Percentiles rank a stretch among this genome's conserved stretches.
Conservation (phyloP, 148 eudicot species). For the Amaranthus hypochondriacus region DNA sequence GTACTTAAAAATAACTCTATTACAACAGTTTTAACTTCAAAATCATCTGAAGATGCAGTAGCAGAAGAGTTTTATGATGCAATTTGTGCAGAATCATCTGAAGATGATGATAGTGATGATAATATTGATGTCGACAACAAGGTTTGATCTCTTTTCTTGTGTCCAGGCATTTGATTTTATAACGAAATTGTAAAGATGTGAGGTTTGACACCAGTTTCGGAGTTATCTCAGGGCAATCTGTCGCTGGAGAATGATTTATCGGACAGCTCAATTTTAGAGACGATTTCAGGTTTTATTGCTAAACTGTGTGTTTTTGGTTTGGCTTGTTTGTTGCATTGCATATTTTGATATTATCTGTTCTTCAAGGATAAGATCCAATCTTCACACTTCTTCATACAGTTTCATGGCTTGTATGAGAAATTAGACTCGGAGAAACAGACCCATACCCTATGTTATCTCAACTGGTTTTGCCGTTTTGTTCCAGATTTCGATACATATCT, state of each 20-base stretch:
- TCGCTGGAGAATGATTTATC: slow-evolving; percentile 67
- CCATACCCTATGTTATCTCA: too few species aligned
- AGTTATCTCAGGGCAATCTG: slow-evolving; percentile 44
- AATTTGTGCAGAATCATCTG: slow-evolving; percentile 53
- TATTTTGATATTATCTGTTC: background rate
- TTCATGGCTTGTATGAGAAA: too few species aligned
- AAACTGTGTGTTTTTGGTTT: slow-evolving; percentile 4
- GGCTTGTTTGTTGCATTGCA: background rate
- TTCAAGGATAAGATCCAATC: background rate
- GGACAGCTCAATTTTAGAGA: slow-evolving; percentile 57
- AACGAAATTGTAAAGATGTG: slow-evolving; percentile 3
- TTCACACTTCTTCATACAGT: too few species aligned
- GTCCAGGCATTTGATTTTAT: background rate
- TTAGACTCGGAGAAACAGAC: too few species aligned
- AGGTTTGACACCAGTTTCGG: slow-evolving; percentile 11
- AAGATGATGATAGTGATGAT: slow-evolving; percentile 55
- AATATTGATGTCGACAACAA: slow-evolving; percentile 36
- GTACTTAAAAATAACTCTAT: slow-evolving; percentile 32
- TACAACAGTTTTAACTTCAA: slow-evolving; percentile 38
- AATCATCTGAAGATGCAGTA: slow-evolving; percentile 45
- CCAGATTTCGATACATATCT: too few species aligned
- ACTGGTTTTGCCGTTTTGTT: too few species aligned
- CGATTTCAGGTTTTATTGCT: slow-evolving; percentile 45
- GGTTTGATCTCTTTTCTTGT: slow-evolving; percentile 37
- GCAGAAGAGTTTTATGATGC: slow-evolving; percentile 90